Base-by-base conservation (phyloP, 2,329 filamentous ascomycete species). In the Mycocentrospora acerina region DNA sequence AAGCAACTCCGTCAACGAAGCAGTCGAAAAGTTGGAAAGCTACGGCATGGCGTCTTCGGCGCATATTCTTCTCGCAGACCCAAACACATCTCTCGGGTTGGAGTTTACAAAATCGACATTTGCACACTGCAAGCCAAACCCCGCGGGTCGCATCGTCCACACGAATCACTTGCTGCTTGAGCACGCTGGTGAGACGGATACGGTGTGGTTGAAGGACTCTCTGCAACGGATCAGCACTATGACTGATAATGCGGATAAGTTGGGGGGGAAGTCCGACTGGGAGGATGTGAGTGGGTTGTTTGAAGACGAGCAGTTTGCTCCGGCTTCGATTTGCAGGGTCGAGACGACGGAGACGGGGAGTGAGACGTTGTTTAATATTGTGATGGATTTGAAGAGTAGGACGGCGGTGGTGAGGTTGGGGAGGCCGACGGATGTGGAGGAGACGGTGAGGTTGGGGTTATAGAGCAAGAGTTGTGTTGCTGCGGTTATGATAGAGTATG, bases 51-150 rank as follows among this genome's bases (percentile, higher is more conserved):
- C 78, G 0, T 68, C 69, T 6, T 69, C 76, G 3, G 77, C 75
- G 35, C 76, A 80, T 45, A 79, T 81, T 44, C 60, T 78, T 0
- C 60, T 81, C 25, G 77, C 72, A 0, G 79, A 81, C 54, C 45
- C 60, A 4, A 64, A 53, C 0, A 72, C 71, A 1, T 68, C 69
- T 0, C 51, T 74, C 4, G 77, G 78, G 0, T 46, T 80, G 6
- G 78, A 82, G 51, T 80, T 63, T 26, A 62, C 62, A 0, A 72
- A 65, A 53, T 57, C 44, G 37, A 64, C 48, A 13, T 61, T 49
- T 52, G 67, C 45, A 16, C 38, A 64, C 47, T 58, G 44, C 63
- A 8, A 44, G 45, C 42, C 68, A 44, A 69, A 72, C 44, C 39
- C 31, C 0, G 38, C 32, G 1, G 56, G 62, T 1, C 55, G 67